These are phyloP conservation scores for Penicillium goetzii DNA, from an alignment of 495 filamentous ascomycete genomes.

Conservation along the genomic window DNA sequence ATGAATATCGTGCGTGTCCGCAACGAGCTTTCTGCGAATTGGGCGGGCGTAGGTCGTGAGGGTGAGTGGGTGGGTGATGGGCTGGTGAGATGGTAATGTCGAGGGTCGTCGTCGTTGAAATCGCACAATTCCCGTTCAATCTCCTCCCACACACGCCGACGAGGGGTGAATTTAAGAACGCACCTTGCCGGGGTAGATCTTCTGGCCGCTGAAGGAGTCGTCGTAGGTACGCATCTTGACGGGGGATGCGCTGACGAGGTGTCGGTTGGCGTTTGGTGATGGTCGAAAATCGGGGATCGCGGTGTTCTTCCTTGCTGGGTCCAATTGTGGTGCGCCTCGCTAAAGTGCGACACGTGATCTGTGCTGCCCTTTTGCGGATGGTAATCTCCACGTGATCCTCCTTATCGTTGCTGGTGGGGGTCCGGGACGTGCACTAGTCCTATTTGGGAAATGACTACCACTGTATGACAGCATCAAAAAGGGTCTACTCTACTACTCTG, in stretches of 20 bases:
- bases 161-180: conserved; percentile 39
- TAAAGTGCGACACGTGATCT: conserved; percentile 52
- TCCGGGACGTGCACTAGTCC: neutral
- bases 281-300: conserved; percentile 51
- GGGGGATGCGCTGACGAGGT: conserved; percentile 57
- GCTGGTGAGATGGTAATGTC: conserved; percentile 15
- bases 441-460: neutral
- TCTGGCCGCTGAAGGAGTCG: conserved; percentile 95
- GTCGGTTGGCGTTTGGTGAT: conserved; percentile 57
- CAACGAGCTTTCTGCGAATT: conserved; percentile 2
- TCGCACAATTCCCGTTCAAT: conserved; percentile 22
- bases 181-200: conserved; percentile 99
- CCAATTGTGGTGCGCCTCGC: conserved; percentile 58
- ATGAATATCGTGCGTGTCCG: conserved; percentile 11
- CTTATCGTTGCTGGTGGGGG: neutral
- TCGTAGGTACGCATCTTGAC: conserved; percentile 97
- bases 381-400: conserved; percentile 21
- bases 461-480: neutral
- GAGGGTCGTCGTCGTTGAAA: conserved; percentile 22
- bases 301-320: conserved; percentile 40
- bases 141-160: conserved; percentile 29
- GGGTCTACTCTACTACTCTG: neutral
- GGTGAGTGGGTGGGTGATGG: neutral
- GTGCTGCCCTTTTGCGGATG: conserved; percentile 45
- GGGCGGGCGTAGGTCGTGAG: conserved; percentile 6